Evolutionary conservation across 1,139 yeast species (phyloP).

Genomic region (Saccharomycopsis crataegensis): DNA sequence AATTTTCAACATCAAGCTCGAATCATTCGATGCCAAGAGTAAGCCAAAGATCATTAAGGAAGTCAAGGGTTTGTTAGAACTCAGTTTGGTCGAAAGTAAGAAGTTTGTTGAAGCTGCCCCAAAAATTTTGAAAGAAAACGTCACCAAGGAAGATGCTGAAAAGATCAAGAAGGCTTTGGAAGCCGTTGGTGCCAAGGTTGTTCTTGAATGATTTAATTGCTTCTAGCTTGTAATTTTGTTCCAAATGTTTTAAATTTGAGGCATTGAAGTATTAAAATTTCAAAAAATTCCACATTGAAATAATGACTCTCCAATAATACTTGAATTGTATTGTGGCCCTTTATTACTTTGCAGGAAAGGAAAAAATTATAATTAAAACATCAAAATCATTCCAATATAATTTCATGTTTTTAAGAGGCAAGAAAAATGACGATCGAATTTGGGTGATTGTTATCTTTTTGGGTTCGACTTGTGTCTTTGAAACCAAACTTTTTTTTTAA

Average conservation of each 20-base stretch:
- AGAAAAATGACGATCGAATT: no score
- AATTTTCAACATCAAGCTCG: conserved; percentile 85
- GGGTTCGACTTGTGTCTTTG: no score
- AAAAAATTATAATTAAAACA: no score
- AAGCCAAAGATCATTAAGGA: conserved; percentile 98
- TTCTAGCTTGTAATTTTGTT: background rate
- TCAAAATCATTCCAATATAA: no score
- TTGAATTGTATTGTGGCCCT: no score
- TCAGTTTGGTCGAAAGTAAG: conserved; percentile 93
- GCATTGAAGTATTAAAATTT: background rate
- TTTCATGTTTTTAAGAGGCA: no score
- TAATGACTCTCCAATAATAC: no score
- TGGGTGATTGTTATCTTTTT: no score
- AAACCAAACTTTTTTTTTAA: no score
- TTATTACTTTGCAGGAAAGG: no score
- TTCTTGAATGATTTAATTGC: conserved; percentile 54
- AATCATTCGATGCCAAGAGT: conserved; percentile 87
- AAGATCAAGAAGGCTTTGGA: conserved; percentile 90
- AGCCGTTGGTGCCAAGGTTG: conserved; percentile 89
- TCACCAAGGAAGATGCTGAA: conserved; percentile 84
- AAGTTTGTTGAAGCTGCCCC: conserved; percentile 98
- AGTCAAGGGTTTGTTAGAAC: conserved; percentile 84
- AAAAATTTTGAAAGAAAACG: conserved; percentile 79
- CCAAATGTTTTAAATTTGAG: background rate
- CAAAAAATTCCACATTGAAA: background rate